Evolutionary conservation across 192 early-diverging fungal species (phyloP).

Genomic region (Coemansia sp.): DNA sequence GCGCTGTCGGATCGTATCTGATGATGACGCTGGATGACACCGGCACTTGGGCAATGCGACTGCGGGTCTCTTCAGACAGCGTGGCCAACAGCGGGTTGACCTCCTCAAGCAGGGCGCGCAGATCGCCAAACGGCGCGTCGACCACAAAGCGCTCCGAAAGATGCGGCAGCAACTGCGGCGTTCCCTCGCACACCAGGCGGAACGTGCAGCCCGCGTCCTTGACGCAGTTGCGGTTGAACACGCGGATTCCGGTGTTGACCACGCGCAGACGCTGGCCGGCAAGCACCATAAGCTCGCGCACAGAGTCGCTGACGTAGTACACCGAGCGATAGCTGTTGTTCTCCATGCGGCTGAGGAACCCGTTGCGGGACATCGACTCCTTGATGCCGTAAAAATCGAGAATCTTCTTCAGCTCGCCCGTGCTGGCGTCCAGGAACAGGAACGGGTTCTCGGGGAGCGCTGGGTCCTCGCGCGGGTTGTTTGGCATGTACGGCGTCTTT

Average conservation of each 20-base stretch:
- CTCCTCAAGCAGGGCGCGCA: conserved; percentile 54
- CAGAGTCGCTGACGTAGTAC: conserved; percentile 83
- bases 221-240: conserved; percentile 78
- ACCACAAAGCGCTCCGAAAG: conserved; percentile 54
- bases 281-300: conserved; percentile 73
- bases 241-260: conserved; percentile 92
- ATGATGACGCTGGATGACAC: conserved; percentile 63
- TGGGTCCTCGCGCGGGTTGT: conserved; percentile 51
- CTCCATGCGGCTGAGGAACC: conserved; percentile 88
- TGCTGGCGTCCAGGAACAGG: conserved; percentile 67
- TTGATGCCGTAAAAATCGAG: conserved; percentile 77
- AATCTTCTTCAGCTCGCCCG: conserved; percentile 63
- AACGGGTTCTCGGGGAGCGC: conserved; percentile 81
- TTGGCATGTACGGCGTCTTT: conserved; percentile 38
- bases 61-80: conserved; percentile 52
- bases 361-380: conserved; percentile 71
- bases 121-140: conserved; percentile 50
- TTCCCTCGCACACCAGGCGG: conserved; percentile 68
- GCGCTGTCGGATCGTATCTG: conserved; percentile 51
- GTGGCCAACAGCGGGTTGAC: conserved; percentile 56
- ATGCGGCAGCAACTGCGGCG: conserved; percentile 60
- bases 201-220: conserved; percentile 61
- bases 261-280: conserved; percentile 60
- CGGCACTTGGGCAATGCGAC: conserved; percentile 29
- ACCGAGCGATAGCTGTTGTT: conserved; percentile 66